A percentile compares a stretch with the other conserved stretches of the same genome.
Conservation (phyloP, 164 flowering plant genomes). For the Sextonia rubra region DNA sequence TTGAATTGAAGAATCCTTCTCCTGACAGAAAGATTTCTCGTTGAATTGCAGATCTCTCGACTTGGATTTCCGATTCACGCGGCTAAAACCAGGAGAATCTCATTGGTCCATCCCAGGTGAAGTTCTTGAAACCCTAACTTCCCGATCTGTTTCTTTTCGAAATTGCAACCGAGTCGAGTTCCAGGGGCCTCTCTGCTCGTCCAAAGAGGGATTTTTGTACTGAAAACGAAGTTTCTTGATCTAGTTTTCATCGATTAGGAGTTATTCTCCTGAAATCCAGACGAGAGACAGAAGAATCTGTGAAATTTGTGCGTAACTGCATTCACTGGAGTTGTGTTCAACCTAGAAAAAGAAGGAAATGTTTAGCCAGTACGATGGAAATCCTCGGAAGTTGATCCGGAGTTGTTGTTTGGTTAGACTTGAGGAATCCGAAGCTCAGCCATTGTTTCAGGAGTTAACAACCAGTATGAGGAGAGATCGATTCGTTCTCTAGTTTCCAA, state of each 20-base stretch:
- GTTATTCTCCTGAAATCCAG: neutral
- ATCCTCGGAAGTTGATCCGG: neutral
- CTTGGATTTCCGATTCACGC: too few relatives aligned
- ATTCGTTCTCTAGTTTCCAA: neutral
- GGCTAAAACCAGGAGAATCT: slow-evolving; percentile 1
- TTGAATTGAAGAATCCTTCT: too few relatives aligned
- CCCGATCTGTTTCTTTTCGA: neutral
- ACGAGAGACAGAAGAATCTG: neutral
- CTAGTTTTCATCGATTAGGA: neutral
- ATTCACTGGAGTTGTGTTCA: neutral
- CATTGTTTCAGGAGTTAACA: neutral
- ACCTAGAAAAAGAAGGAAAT: neutral
- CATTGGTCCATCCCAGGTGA: neutral
- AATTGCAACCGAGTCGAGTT: neutral
- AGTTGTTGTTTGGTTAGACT: neutral
- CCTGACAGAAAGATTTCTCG: too few relatives aligned
- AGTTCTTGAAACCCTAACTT: slow-evolving; percentile 1
- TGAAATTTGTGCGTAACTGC: neutral
- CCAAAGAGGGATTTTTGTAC: neutral
- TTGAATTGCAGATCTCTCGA: too few relatives aligned
- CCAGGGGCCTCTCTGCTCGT: neutral
- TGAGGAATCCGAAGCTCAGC: neutral
- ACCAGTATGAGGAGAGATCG: neutral
- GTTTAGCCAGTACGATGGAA: neutral
- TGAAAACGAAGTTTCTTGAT: neutral